Evolutionary conservation across 768 basidiomycete genomes (phyloP).

Genomic region (Lactarius evosmus): DNA sequence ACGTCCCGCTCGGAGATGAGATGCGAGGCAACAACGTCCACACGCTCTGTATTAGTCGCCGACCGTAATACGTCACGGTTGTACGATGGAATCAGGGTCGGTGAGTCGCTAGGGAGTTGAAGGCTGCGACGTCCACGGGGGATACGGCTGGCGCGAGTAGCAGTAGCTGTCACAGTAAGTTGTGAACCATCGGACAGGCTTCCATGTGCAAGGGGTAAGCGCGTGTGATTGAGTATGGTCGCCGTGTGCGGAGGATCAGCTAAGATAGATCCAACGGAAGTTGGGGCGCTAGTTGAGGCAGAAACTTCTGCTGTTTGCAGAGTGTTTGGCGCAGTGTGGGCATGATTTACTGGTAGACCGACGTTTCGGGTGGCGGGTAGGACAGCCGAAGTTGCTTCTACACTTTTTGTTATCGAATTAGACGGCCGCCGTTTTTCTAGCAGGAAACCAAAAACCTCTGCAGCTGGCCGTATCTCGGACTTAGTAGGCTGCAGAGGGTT

Average conservation of each 20-base stretch:
- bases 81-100: not conserved
- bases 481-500: conserved; percentile 33
- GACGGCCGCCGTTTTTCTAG: conserved; percentile 43
- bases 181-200: conserved; percentile 4
- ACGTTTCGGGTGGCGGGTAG: conserved; percentile 34
- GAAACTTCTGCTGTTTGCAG: conserved; percentile 1
- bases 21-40: not conserved
- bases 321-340: not conserved
- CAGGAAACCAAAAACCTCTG: conserved; percentile 73
- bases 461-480: conserved; percentile 57
- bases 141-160: conserved; percentile 19
- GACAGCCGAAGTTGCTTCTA: conserved; percentile 40
- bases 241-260: conserved; percentile 25
- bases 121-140: conserved; percentile 25
- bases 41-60: conserved; percentile 1
- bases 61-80: not conserved
- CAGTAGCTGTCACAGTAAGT: conserved; percentile 1
- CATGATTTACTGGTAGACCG: conserved; percentile 11
- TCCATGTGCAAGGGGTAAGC: conserved; percentile 12
- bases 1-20: not conserved
- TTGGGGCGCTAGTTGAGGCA: conserved; percentile 9
- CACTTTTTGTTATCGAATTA: conserved; percentile 36
- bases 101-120: not conserved
- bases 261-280: conserved; percentile 23
- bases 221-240: conserved; percentile 26